A percentile compares a stretch with the other conserved stretches of the same genome.
These are phyloP conservation scores for Barbarea vulgaris DNA, from an alignment of 345 rosid species.

Conservation along the genomic window DNA sequence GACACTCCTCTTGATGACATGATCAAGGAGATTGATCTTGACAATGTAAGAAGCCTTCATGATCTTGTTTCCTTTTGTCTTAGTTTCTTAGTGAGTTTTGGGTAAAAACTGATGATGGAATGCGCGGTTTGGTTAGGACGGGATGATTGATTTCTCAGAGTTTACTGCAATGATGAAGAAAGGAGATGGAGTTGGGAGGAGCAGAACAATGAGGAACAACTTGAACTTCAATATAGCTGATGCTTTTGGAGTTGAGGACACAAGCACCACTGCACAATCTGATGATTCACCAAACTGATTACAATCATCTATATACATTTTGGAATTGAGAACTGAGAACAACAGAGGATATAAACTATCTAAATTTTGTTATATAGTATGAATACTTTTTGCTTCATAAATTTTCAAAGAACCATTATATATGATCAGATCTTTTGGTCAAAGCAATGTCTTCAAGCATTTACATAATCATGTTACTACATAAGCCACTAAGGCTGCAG, in stretches of 20 bases:
- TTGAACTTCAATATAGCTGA: constrained; percentile 74
- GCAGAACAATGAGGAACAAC: constrained; percentile 75
- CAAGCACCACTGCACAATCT: constrained; percentile 21
- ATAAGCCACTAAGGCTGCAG: constrained; percentile 29
- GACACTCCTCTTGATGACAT: constrained; percentile 80
- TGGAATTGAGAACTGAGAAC: constrained; percentile 21
- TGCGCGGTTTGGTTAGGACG: constrained; percentile 54
- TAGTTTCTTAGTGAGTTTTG: constrained; percentile 14
- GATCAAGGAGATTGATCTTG: constrained; percentile 86
- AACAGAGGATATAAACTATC: constrained; percentile 10
- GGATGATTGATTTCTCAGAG: constrained; percentile 81
- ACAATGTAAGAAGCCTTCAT: constrained; percentile 65
- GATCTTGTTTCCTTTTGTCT: not conserved
- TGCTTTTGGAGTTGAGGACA: constrained; percentile 55
- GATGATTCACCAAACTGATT: constrained; percentile 27
- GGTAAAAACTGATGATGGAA: not conserved
- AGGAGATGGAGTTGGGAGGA: constrained; percentile 67
- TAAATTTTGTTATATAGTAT: constrained; percentile 10
- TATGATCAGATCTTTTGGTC: not conserved
- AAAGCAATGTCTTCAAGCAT: constrained; percentile 13
- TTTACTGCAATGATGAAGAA: constrained; percentile 90
- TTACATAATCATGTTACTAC: constrained; percentile 26
- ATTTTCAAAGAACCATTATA: not conserved
- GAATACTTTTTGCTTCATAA: constrained; percentile 29
- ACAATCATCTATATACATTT: not conserved